Base-by-base conservation (phyloP, 2,329 filamentous ascomycete genomes). In the Penicillium sp. region DNA sequence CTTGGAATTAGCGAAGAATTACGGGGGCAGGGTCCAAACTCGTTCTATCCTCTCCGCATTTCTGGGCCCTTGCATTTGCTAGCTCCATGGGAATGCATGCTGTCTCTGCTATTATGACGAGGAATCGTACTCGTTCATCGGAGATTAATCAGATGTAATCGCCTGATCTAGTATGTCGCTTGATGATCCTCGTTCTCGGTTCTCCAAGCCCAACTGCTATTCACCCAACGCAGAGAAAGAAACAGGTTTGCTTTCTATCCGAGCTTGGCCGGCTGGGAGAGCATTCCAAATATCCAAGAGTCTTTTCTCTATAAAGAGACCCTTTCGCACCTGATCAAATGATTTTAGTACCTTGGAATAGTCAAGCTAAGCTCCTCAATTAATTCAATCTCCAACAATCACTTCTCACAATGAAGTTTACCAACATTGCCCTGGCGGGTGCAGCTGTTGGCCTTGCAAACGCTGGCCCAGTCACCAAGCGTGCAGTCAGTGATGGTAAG, bases 401-500 rank as follows among this genome's bases (percentile, higher is more conserved):
- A 21, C 12, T 13, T 40, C 12, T 24, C 27, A 46, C 12, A 12
- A 58, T 58, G 52, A 58, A 51, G 46, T 21, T 58, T 33, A 50
- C 52, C 26, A 55, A 43, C n/a, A 26, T 52, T 44, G 39, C 44
- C 18, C 30, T 58, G 52, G 41, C 52, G 20, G 40, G 49, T 21
- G 52, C 49, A 29, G 26, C 43, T 6, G 18, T 54, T 15, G 49
- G 48, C 17, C 44, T 51, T 43, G 46, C 48, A 30, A 42, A 49
- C 7, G 55, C 55, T 10, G 18, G 39, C 20, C 55, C 55, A 9
- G 37, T 55, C 17, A 21, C 33, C 20, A 58, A 49, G 46, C 55
- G 49, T 40, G 52, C 37, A 17, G 42, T 58, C 18, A 55, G 26
- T 9, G 55, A 58, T 15, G 52, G 55, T 53, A 46, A 40, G 36